Percentiles rank a stretch among this genome's conserved stretches.
These are phyloP conservation scores for Tricholoma matsutake DNA, from an alignment of 768 basidiomycete species.

Conservation along the genomic window DNA sequence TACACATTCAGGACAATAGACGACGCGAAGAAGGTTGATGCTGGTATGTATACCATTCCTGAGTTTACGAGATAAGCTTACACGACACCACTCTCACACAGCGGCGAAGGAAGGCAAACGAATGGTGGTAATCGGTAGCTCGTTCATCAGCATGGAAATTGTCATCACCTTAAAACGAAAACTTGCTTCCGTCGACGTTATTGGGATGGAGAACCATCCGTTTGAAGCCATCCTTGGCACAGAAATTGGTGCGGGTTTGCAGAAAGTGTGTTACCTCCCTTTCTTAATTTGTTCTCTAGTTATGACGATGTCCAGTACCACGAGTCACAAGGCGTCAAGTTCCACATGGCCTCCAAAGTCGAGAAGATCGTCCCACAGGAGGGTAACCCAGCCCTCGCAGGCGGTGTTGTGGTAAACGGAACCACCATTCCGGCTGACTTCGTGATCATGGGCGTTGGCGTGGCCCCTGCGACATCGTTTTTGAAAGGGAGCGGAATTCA, in stretches of 20 bases:
- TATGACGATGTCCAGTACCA: constrained; percentile 50
- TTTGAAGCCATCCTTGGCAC: constrained; percentile 81
- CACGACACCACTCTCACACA: constrained; percentile 19
- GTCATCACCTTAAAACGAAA: constrained; percentile 73
- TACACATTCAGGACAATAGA: constrained; percentile 68
- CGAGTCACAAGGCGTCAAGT: constrained; percentile 79
- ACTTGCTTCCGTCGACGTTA: constrained; percentile 77
- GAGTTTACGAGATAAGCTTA: not conserved
- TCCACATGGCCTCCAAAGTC: constrained; percentile 72
- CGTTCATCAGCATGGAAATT: constrained; percentile 93
- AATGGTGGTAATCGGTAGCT: constrained; percentile 81
- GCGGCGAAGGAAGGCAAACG: constrained; percentile 71
- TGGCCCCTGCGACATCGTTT: constrained; percentile 77
- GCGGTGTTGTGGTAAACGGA: constrained; percentile 64
- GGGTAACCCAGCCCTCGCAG: constrained; percentile 51
- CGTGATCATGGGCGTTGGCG: constrained; percentile 85
- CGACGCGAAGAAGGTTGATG: constrained; percentile 70
- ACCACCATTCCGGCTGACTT: constrained; percentile 68
- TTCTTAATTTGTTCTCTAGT: not conserved
- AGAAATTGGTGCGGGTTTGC: constrained; percentile 72
- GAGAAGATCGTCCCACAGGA: constrained; percentile 62
- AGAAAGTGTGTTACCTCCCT: constrained; percentile 51
- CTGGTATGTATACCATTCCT: constrained; percentile 41
- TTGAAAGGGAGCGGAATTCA: constrained; percentile 66
- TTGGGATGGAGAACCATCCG: constrained; percentile 80